Percentiles rank a stretch among this genome's conserved stretches.
Evolutionary conservation across 192 early-diverging fungal genomes (phyloP).

Genomic region (Umbelopsis vinacea): DNA sequence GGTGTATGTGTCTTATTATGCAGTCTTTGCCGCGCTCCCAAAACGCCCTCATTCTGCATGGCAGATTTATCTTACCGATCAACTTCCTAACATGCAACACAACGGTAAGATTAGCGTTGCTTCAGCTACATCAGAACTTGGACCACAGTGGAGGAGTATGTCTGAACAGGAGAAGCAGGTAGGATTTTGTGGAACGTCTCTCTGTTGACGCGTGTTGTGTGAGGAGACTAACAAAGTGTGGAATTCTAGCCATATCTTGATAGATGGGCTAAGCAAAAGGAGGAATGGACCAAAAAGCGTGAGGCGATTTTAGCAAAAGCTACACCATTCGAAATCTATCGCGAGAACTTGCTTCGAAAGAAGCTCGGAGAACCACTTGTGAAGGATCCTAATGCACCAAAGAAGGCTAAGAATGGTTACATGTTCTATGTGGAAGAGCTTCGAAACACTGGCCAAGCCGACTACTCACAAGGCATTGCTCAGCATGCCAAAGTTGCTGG

Average conservation of each 20-base stretch:
- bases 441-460: constrained; percentile 11
- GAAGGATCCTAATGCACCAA: constrained; percentile 39
- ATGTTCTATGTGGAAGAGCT: constrained; percentile 33
- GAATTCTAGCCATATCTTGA: constrained; percentile 19
- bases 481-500: constrained; percentile 9
- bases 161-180: constrained; percentile 33
- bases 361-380: constrained; percentile 26
- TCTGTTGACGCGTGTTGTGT: background rate
- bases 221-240: background rate
- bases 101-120: constrained; percentile 17
- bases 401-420: constrained; percentile 29
- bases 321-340: constrained; percentile 30
- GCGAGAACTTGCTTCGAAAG: constrained; percentile 36
- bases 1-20: background rate
- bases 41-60: constrained; percentile 34
- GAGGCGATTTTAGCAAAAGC: constrained; percentile 24
- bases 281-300: background rate
- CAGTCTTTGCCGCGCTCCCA: constrained; percentile 34
- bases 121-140: background rate
- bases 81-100: background rate
- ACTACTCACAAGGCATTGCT: background rate
- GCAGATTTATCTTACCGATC: constrained; percentile 35
- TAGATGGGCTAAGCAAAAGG: constrained; percentile 6
- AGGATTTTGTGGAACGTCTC: background rate
- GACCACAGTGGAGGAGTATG: constrained; percentile 28